A percentile compares a stretch with the other conserved stretches of the same genome.
These are phyloP conservation scores for Ceratobasidium sp. DNA, from an alignment of 1,284 basidiomycete genomes.

Conservation along the genomic window DNA sequence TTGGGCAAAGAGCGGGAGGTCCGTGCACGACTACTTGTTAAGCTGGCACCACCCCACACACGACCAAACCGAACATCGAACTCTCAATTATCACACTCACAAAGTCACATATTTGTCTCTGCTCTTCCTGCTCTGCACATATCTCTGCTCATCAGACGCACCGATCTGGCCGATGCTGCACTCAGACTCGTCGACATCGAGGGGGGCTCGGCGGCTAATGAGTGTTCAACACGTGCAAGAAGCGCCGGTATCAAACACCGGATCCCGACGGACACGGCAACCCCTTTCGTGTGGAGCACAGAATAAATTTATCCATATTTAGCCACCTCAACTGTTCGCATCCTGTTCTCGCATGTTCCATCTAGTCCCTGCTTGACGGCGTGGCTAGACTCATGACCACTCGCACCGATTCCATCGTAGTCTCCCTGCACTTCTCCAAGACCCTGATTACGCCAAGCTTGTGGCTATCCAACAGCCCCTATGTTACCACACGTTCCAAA, in stretches of 20 bases:
- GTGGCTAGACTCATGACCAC: not conserved
- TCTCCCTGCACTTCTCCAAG: not conserved
- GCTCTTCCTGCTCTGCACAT: not conserved
- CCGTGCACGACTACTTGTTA: conserved; percentile 28
- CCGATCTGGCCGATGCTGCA: not conserved
- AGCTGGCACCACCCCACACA: conserved; percentile 29
- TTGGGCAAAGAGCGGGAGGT: conserved; percentile 14
- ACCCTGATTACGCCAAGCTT: conserved; percentile 14
- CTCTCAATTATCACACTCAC: not conserved
- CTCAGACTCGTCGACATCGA: not conserved
- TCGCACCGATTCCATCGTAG: no score
- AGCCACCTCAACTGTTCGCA: not conserved
- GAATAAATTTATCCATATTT: not conserved
- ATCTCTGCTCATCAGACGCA: not conserved
- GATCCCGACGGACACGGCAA: not conserved
- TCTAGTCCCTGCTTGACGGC: no score
- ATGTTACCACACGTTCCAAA: no score
- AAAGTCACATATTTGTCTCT: not conserved
- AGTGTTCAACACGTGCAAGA: conserved; percentile 42
- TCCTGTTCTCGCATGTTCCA: no score
- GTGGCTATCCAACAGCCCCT: not conserved
- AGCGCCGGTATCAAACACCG: conserved; percentile 13
- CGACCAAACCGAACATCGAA: conserved; percentile 25
- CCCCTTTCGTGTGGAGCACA: no score
- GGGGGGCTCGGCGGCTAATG: conserved; percentile 38